phyloP scores from a whole-genome alignment of 2,329 filamentous ascomycete genomes.

The Diaporthe nobilis region DNA sequence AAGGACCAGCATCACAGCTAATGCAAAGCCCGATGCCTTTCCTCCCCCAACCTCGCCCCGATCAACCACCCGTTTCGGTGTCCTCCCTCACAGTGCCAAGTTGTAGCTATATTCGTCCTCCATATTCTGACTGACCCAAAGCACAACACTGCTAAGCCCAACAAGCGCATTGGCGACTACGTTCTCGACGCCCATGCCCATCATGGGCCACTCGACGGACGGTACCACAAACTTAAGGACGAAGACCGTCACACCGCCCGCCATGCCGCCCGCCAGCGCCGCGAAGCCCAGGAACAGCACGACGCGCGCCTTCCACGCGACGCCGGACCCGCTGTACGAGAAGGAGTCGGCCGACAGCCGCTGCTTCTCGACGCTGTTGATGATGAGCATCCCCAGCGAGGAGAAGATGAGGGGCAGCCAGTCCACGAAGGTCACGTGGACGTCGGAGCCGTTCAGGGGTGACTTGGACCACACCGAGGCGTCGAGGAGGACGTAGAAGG shows the following conservation, averaged over 20 bases:
- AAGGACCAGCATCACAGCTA: neutral
- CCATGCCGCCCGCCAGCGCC: constrained; percentile 76
- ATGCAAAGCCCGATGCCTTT: neutral
- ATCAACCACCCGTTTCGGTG: no score
- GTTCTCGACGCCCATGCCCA: constrained; percentile 76
- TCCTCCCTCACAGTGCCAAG: constrained; percentile 65
- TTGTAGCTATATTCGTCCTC: constrained; percentile 81
- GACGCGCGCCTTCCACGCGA: constrained; percentile 78
- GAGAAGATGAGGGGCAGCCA: constrained; percentile 79
- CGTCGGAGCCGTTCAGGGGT: constrained; percentile 69
- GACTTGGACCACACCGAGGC: constrained; percentile 77
- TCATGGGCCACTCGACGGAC: constrained; percentile 69
- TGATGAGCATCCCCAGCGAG: constrained; percentile 78
- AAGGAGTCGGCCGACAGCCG: constrained; percentile 75
- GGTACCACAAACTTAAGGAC: constrained; percentile 75
- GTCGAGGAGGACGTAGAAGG: constrained; percentile 79
- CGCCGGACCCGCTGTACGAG: constrained; percentile 72
- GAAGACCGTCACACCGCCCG: constrained; percentile 77
- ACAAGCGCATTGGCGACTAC: constrained; percentile 76
- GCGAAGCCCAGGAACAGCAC: constrained; percentile 78
- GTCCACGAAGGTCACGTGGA: constrained; percentile 77
- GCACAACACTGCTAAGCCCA: constrained; percentile 73
- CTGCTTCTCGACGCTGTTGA: constrained; percentile 78
- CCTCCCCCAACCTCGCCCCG: neutral
- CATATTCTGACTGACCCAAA: constrained; percentile 81